Percentiles rank a stretch among this genome's conserved stretches.
These are phyloP conservation scores for Wickerhamomyces hampshirensis DNA, from an alignment of 805 yeast species.

Conservation along the genomic window DNA sequence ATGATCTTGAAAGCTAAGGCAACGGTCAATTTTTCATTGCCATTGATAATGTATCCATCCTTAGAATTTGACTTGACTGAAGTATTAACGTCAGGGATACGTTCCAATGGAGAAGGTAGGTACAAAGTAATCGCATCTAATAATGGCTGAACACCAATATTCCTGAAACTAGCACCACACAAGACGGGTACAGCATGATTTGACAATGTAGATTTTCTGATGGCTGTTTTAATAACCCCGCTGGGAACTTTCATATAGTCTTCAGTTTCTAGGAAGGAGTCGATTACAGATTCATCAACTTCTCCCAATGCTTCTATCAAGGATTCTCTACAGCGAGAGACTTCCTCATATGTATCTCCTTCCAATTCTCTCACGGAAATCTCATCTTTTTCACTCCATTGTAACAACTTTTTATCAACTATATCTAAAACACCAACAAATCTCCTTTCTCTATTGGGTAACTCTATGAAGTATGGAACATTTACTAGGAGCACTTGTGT, in stretches of 20 bases:
- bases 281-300: constrained; percentile 70
- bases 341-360: constrained; percentile 41
- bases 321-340: constrained; percentile 59
- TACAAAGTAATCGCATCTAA: constrained; percentile 76
- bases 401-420: constrained; percentile 51
- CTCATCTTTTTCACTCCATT: constrained; percentile 44
- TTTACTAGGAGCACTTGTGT: constrained; percentile 74
- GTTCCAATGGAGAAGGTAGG: constrained; percentile 78
- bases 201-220: constrained; percentile 57
- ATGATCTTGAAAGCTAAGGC: constrained; percentile 91
- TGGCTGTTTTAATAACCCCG: constrained; percentile 47
- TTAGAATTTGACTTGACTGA: constrained; percentile 31
- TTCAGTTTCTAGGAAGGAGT: constrained; percentile 70
- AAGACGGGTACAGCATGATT: constrained; percentile 68
- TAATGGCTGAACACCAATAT: constrained; percentile 93
- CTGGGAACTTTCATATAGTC: constrained; percentile 66
- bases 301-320: constrained; percentile 82
- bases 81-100: constrained; percentile 47
- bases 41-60: constrained; percentile 48
- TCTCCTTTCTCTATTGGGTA: constrained; percentile 29
- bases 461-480: constrained; percentile 62
- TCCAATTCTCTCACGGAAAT: constrained; percentile 44
- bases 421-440: constrained; percentile 79
- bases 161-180: constrained; percentile 89
- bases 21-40: constrained; percentile 56